These are phyloP conservation scores for Fusarium sp. DNA, from an alignment of 2,329 filamentous ascomycete species.

Conservation along the genomic window DNA sequence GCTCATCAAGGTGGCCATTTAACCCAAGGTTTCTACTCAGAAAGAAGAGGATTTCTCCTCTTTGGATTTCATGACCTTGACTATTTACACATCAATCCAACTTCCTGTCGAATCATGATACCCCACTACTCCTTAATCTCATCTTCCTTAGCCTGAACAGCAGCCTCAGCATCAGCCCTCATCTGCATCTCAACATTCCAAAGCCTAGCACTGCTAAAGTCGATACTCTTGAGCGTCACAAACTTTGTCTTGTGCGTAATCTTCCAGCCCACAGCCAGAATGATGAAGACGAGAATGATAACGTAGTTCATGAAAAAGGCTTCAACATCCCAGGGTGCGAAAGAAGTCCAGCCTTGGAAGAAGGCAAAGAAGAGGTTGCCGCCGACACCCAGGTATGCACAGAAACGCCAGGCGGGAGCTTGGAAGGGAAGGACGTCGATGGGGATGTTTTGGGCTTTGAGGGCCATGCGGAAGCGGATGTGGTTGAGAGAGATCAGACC, in stretches of 20 bases:
- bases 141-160: not conserved
- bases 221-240: not conserved
- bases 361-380: not conserved
- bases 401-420: slow-evolving; percentile 2
- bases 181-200: not conserved
- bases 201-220: not conserved
- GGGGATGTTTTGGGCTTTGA: slow-evolving; percentile 16
- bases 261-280: not conserved
- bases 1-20: not conserved
- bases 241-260: not conserved
- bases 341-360: not conserved
- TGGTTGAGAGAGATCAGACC: slow-evolving; percentile 12
- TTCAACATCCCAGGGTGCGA: not conserved
- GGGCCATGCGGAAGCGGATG: slow-evolving; percentile 9
- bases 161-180: not conserved
- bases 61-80: not conserved
- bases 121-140: not conserved
- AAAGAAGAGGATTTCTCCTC: not conserved
- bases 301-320: not conserved
- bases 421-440: slow-evolving; percentile 7
- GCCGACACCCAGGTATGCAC: not conserved
- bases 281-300: not conserved
- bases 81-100: not conserved
- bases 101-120: too few relatives aligned
- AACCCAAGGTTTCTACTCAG: not conserved